Conservation (phyloP, 2,329 filamentous ascomycete genomes). For the Xylaria sp. region DNA sequence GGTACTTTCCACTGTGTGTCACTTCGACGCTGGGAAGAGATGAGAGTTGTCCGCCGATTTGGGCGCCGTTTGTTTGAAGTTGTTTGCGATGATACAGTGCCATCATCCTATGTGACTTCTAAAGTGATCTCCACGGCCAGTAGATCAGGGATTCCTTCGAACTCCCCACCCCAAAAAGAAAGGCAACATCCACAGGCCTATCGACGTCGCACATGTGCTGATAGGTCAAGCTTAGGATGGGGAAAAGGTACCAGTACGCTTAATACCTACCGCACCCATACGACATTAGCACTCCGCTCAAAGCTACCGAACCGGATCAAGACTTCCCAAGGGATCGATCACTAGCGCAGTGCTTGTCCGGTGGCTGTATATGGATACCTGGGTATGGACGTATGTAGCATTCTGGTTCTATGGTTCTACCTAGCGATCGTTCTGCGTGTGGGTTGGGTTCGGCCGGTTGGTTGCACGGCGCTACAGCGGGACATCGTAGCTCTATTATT, state of each 20-base stretch:
- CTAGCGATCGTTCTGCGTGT: too few species aligned
- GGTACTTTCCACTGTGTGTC: slow-evolving; percentile 12
- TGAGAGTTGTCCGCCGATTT: neutral
- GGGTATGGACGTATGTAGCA: neutral
- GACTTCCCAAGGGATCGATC: slow-evolving; percentile 2
- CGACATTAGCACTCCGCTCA: neutral
- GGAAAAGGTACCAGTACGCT: too few species aligned
- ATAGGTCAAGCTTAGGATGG: neutral
- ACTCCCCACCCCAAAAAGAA: neutral
- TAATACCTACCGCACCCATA: neutral
- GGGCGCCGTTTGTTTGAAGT: neutral
- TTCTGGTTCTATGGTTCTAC: slow-evolving; percentile 5
- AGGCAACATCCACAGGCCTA: slow-evolving; percentile 5
- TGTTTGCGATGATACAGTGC: neutral
- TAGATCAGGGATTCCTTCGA: slow-evolving; percentile 8
- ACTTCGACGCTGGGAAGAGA: neutral
- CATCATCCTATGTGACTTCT: slow-evolving; percentile 1
- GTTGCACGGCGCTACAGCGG: slow-evolving; percentile 27
- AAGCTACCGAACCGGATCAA: neutral
- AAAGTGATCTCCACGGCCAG: slow-evolving; percentile 11
- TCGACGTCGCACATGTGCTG: slow-evolving; percentile 14
- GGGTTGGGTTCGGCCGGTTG: slow-evolving; percentile 5
- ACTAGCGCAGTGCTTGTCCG: neutral
- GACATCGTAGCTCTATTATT: slow-evolving; percentile 14
- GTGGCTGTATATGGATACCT: neutral